phyloP scores from a whole-genome alignment of 169 alveolate genomes.

The Plasmodium yoelii region DNA sequence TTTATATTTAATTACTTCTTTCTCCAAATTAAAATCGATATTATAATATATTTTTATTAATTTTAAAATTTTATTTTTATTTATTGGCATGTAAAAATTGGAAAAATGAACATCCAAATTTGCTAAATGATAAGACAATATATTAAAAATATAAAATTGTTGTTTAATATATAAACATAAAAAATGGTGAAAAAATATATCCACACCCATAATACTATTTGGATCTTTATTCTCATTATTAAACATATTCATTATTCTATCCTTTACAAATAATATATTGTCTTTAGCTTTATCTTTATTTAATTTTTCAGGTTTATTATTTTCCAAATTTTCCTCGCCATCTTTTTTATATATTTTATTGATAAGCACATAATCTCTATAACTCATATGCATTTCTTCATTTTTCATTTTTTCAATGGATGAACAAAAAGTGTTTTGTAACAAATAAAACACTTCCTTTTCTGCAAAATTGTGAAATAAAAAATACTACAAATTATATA shows the following conservation, averaged over 20 bases:
- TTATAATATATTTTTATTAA: slow-evolving; percentile 55
- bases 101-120: slow-evolving; percentile 69
- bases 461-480: slow-evolving; percentile 20
- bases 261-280: slow-evolving; percentile 46
- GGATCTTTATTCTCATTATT: slow-evolving; percentile 51
- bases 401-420: slow-evolving; percentile 16
- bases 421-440: slow-evolving; percentile 46
- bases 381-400: slow-evolving; percentile 1
- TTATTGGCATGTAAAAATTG: slow-evolving; percentile 55
- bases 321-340: neutral
- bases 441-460: slow-evolving; percentile 45
- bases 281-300: slow-evolving; percentile 34
- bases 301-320: neutral
- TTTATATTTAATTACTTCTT: slow-evolving; percentile 52
- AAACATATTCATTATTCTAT: slow-evolving; percentile 45
- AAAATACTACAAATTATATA: neutral
- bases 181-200: slow-evolving; percentile 52
- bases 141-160: slow-evolving; percentile 59
- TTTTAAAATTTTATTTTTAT: slow-evolving; percentile 42
- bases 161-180: slow-evolving; percentile 66
- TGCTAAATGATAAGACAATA: slow-evolving; percentile 49
- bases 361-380: neutral
- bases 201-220: slow-evolving; percentile 7
- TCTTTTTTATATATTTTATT: neutral
- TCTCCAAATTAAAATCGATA: slow-evolving; percentile 63